Base-by-base conservation (phyloP, 768 basidiomycete genomes). In the Artomyces pyxidatus region DNA sequence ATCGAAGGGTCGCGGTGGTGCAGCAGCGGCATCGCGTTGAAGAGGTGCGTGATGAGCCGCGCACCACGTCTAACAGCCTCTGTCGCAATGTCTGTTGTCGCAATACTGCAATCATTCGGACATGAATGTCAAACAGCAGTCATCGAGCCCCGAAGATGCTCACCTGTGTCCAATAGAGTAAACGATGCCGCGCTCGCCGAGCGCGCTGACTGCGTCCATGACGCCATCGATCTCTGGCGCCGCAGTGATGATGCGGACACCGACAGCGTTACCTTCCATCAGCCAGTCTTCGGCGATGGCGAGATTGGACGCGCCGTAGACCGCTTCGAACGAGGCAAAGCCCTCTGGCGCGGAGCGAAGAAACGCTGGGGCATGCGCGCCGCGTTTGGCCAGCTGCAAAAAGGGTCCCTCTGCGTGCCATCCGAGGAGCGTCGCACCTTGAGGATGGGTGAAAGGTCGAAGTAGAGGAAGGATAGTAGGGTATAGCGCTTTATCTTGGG, bases 331-430 rank as follows among this genome's bases (percentile, higher is more conserved):
- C 1, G 85, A 74, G 22, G 68, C 66, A 52, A 80, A 75, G 5
- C 84, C 83, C n/a, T 78, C 71, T 1, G 71, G 69, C 0, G 88
- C 87, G 21, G 75, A 56, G 22, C 78, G 63, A 26, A 89, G 78
- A 65, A 79, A 80, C 3, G 78, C 70, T 3, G 80, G 77, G 1
- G 85, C 75, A 62, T 95, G 92, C 2, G 87, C 88, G 2, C 92
- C 92, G 38, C 85, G 81, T 63, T 91, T 91, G n/a, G 75, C 74
- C 35, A 79, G 67, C 47, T 89, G 83, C 37, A 93, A 73, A 70
- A 93, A 94, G 0, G 92, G 91, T 0, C 92, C 92, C 65, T 95
- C 92, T 23, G 78, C 87, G 56, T 95, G 92, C 84, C 87, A 94
- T 23, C 92, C 92, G 11, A 94, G 76, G 3, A 91, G 64, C 28